Evolutionary conservation across 352 stramenopile species (phyloP), one percentile per base, ranked within the genome.

Genomic region (Pythium periplocum): DNA sequence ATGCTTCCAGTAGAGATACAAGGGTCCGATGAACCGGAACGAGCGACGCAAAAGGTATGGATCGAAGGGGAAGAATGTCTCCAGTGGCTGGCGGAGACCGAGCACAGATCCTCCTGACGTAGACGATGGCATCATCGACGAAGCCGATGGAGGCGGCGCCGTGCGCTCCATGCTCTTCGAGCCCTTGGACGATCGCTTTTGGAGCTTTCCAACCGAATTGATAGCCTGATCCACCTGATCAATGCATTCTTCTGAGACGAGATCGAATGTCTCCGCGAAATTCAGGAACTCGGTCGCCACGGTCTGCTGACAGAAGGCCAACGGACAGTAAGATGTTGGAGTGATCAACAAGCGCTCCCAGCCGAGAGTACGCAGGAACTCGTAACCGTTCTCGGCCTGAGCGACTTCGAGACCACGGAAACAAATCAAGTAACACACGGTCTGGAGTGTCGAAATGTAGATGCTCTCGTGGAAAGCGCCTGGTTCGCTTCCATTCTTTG

Each of bases 61-160:
- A 71, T 99, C 96, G 58, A 98, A 99, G 31, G 96, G 96, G 55
- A 99, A 99, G 60, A 98, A 99, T 4, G 81, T 91, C 53, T 91
- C 78, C 5, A 89, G 63, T 17, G 76, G 75, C 39, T 87, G 75
- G 8, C 79, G 76, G 36, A 83, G 67, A 6, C 73, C 75, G 10
- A 90, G 65, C 11, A 82, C 42, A 0, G 51, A 61, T 6, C 47
- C 59, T 10, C 54, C 48, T 4, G 65, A 71, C 9, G 60, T 59
- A 31, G 50, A 57, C 2, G 53, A 51, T n/a, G 53, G 45, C 30
- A 66, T 56, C 12, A 67, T 47, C 5, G 59, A 61, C 6, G 45
- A 35, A 4, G 41, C 34, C 2, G 71, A 77, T 2, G 57, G 55
- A 3, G 80, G 77, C 38, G 75, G 70, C 17, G 69, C 75, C 2